Evolutionary conservation across 768 basidiomycete species (phyloP), one percentile per base, ranked within the genome.

Genomic region (Mycena olivaceomarginata): DNA sequence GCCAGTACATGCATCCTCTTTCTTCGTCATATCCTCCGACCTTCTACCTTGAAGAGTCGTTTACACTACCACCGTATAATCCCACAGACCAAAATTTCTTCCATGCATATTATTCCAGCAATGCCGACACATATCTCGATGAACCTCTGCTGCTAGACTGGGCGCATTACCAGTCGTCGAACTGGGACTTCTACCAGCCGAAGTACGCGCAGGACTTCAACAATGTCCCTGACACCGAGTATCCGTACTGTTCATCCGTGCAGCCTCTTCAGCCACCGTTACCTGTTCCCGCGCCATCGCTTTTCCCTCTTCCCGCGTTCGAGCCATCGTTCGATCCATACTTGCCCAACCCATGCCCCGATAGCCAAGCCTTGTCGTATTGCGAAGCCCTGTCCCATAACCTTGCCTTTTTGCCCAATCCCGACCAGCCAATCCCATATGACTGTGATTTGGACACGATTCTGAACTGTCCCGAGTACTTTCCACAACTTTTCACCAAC

Each of bases 51-150:
- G 66, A 76, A 62, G 67, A 72, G 13, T 48, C 67, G 15, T 77
- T 63, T 77, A 77, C 67, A 37, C 66, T 77, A 78, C 51, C 73
- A 22, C 67, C 65, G n/a, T 72, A 72, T 78, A 75, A 75, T 78
- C 43, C 60, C 57, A 62, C 67, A 74, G 63, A 69, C 45, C 63
- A 39, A 20, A 25, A 57, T 65, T 37, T 72, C 64, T 72, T 66
- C 68, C 62, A 70, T 73, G 39, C 56, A 57, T 77, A 77, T 70
- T 56, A 40, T 77, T 56, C 71, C 4, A 69, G 56, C 67, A 31
- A 62, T 40, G 41, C 67, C 59, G 60, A 11, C 45, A 11, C 45
- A 11, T 53, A 39, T 51, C 56, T 72, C 65, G 25, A 16, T 53
- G 40, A 56, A 25, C 48, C 31, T 45, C 2, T 43, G 69, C 65